phyloP scores from a whole-genome alignment of 1,139 yeast species.

The Kodamaea ohmeri region DNA sequence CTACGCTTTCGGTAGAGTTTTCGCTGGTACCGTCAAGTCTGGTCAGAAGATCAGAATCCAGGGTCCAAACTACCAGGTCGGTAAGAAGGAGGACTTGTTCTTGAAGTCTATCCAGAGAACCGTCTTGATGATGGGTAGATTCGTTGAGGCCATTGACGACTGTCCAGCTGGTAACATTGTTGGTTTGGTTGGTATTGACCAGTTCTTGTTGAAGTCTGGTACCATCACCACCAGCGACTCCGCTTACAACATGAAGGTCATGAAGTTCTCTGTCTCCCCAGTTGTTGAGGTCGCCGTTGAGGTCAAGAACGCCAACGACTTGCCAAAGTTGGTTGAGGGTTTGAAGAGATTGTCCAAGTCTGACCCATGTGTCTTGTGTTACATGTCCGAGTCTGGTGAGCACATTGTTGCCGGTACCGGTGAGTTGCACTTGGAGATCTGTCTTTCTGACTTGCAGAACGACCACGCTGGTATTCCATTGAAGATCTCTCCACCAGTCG shows the following conservation, averaged over 20 bases:
- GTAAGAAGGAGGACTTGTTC: constrained; percentile 97
- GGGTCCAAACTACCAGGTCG: constrained; percentile 99
- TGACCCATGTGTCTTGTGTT: constrained; percentile 95
- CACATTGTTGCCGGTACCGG: constrained; percentile 99
- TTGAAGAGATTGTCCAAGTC: constrained; percentile 99
- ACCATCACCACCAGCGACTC: constrained; percentile 95
- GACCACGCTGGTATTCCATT: constrained; percentile 99
- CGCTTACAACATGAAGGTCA: constrained; percentile 99
- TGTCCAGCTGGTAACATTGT: constrained; percentile 99
- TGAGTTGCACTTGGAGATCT: constrained; percentile 99
- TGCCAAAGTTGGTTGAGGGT: constrained; percentile 99
- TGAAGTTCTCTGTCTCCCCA: constrained; percentile 99
- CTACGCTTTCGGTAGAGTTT: constrained; percentile 99
- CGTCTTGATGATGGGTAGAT: constrained; percentile 99
- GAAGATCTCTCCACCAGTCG: constrained; percentile 97
- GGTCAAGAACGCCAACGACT: constrained; percentile 98
- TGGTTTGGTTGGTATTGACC: constrained; percentile 99
- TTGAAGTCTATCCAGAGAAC: constrained; percentile 98
- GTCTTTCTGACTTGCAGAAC: constrained; percentile 92
- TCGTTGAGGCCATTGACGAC: constrained; percentile 97
- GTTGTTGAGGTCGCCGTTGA: constrained; percentile 99
- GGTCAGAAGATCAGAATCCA: constrained; percentile 99
- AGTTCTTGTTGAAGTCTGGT: constrained; percentile 99
- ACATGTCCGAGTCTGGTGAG: constrained; percentile 94
- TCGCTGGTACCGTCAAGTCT: constrained; percentile 98